Evolutionary conservation across 2,329 filamentous ascomycete genomes (phyloP), one percentile per base, ranked within the genome.

Genomic region (Diaporthe aspalathi): DNA sequence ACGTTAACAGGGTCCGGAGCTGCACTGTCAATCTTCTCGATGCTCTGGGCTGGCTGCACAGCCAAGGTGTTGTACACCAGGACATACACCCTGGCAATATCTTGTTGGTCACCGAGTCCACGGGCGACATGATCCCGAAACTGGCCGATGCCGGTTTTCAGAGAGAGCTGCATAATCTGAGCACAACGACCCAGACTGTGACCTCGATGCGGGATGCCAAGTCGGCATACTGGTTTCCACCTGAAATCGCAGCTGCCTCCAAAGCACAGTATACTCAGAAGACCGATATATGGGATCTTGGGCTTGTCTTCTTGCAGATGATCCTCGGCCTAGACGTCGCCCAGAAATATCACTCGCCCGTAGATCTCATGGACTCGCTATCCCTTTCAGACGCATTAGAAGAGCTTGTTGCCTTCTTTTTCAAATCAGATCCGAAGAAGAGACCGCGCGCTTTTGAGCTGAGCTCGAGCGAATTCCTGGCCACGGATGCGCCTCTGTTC

Each of bases 21-120:
- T 98, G 94, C 92, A 96, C 94, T n/a, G 90, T 95, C 72, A 94
- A 97, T 77, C 86, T 99, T 22, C 88, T 99, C 32, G 94, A 98
- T 82, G 96, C 92, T 0, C 84, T 99, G 35, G 93, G 94, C 71
- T 97, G 92, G 79, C 89, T 97, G 67, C 95, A 98, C 81, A 92
- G 92, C 74, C 91, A 93, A 78, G 94, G 94, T 24, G 87, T 98
- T 70, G 86, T 94, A 29, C 96, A 98, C 80, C 93, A 93, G 78
- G 90, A 93, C 77, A 90, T 98, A 22, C 94, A 97, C 77, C 86
- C 91, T 16, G 87, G 89, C 22, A 97, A 97, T 74, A 87, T 98
- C 57, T 86, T 98, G 5, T 83, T 98, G 5, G 93, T 92, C 76
- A 88, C 92, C 73, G 90, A 91, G 67, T 79, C 86, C 1, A 90